phyloP scores from a whole-genome alignment of 108 stramenopile species.

The Discostella pseudostelligera region DNA sequence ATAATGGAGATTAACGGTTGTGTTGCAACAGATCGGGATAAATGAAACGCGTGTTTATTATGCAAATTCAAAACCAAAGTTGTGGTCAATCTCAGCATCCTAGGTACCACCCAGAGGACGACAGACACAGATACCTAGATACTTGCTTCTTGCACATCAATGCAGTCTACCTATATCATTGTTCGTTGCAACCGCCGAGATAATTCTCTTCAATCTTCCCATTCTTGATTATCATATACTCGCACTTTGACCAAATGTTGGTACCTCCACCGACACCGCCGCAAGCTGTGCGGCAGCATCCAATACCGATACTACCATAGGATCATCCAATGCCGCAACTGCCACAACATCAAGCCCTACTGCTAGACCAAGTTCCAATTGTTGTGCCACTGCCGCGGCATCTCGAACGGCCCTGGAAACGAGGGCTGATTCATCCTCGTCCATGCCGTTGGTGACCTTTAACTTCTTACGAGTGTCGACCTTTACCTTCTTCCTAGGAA shows the following conservation, averaged over 20 bases:
- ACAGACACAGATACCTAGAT: too few relatives aligned
- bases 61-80: too few relatives aligned
- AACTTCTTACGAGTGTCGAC: too few relatives aligned
- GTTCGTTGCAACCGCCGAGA: neutral
- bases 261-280: conserved; percentile 1
- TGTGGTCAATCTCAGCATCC: too few relatives aligned
- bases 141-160: too few relatives aligned
- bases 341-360: conserved; percentile 12
- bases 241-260: too few relatives aligned
- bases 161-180: too few relatives aligned
- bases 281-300: conserved; percentile 22
- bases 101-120: too few relatives aligned
- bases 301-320: conserved; percentile 5
- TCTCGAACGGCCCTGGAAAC: conserved; percentile 1
- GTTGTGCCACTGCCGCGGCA: conserved; percentile 15
- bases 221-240: neutral
- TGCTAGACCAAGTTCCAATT: conserved; percentile 3
- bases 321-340: conserved; percentile 8
- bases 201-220: neutral
- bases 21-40: too few relatives aligned
- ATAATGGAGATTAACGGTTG: too few relatives aligned
- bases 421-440: neutral
- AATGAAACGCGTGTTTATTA: too few relatives aligned
- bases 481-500: neutral
- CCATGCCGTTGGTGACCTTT: too few relatives aligned